Evolutionary conservation across 495 filamentous ascomycete genomes (phyloP).

Genomic region (Apodospora peruviana): DNA sequence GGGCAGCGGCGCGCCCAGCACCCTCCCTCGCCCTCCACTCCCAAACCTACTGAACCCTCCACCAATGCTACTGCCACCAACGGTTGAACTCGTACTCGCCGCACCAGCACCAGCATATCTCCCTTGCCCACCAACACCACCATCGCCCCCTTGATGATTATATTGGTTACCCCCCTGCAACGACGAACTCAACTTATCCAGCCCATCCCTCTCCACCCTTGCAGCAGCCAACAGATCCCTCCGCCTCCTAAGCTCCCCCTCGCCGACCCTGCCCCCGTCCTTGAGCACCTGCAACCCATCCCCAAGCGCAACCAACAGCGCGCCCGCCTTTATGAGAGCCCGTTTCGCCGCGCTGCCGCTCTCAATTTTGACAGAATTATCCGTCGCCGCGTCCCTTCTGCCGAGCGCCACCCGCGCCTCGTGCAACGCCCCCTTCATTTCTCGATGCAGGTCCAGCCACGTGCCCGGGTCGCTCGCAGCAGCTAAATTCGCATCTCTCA

Average conservation of each 20-base stretch:
- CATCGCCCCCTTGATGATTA: constrained; percentile 15
- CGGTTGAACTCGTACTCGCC: no score
- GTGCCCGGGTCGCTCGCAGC: constrained; percentile 67
- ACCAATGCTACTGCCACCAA: not conserved
- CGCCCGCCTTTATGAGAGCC: constrained; percentile 67
- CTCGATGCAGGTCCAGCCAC: constrained; percentile 82
- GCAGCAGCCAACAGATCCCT: constrained; percentile 74
- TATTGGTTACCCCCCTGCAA: constrained; percentile 16
- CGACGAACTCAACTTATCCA: constrained; percentile 75
- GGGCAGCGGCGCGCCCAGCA: constrained; percentile 68
- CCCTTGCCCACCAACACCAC: constrained; percentile 5
- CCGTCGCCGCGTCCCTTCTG: constrained; percentile 64
- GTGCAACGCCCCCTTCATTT: constrained; percentile 77
- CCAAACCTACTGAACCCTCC: not conserved
- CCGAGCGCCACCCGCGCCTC: constrained; percentile 73
- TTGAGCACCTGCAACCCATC: constrained; percentile 59
- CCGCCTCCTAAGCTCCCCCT: constrained; percentile 80
- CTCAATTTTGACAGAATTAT: constrained; percentile 51
- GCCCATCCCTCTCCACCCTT: constrained; percentile 75
- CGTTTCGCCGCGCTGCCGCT: constrained; percentile 77
- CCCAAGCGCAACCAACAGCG: constrained; percentile 61
- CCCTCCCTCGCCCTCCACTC: constrained; percentile 47
- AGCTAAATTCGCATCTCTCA: constrained; percentile 28
- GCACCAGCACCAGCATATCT: not conserved
- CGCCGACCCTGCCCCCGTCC: constrained; percentile 52